These are phyloP conservation scores for Calonectria pauciramosa DNA, from an alignment of 2,329 filamentous ascomycete species.

Conservation along the genomic window DNA sequence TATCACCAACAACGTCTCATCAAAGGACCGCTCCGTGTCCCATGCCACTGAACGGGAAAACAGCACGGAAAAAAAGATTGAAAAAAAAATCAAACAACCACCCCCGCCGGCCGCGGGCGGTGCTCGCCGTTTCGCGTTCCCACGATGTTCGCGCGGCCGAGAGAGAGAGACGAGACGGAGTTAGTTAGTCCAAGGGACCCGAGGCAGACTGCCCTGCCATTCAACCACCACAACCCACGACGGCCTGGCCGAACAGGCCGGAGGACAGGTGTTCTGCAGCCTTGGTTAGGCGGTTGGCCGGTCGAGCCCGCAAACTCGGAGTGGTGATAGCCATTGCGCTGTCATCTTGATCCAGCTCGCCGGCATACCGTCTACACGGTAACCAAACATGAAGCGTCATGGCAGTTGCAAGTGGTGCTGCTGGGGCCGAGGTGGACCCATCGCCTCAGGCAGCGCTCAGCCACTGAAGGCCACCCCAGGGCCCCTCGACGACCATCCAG, in stretches of 20 bases:
- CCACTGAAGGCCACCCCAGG: conserved; percentile 27
- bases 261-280: neutral
- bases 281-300: neutral
- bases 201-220: conserved; percentile 10
- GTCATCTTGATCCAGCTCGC: neutral
- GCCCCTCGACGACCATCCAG: conserved; percentile 14
- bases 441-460: conserved; percentile 36
- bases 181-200: neutral
- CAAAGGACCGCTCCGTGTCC: neutral
- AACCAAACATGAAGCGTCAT: neutral
- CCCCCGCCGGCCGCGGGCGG: neutral
- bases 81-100: neutral
- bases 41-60: neutral
- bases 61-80: too few species aligned
- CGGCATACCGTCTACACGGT: neutral
- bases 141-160: neutral
- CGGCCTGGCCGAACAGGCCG: neutral
- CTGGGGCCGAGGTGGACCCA: conserved; percentile 10
- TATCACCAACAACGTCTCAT: conserved; percentile 2
- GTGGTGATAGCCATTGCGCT: neutral
- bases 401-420: conserved; percentile 5
- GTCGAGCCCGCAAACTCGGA: too few species aligned
- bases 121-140: neutral
- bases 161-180: neutral
- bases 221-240: neutral